phyloP scores from a whole-genome alignment of 805 yeast species.

The Metschnikowia matae region DNA sequence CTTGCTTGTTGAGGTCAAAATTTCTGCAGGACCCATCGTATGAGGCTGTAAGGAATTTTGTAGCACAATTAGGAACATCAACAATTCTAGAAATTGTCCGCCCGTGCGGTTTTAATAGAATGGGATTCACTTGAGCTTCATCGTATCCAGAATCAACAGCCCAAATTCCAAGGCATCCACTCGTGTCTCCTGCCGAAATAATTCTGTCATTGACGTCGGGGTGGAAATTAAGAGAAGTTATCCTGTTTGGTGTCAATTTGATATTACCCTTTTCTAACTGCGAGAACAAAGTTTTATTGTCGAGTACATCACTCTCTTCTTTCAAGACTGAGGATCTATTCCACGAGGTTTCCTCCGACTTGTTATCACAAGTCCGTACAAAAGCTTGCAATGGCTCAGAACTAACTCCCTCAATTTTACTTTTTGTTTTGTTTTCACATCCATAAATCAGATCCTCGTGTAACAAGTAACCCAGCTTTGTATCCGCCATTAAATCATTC shows the following conservation, averaged over 20 bases:
- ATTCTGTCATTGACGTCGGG: constrained; percentile 62
- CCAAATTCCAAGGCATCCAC: constrained; percentile 89
- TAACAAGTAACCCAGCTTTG: constrained; percentile 32
- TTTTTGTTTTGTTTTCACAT: neutral
- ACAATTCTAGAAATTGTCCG: constrained; percentile 64
- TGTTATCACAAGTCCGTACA: neutral
- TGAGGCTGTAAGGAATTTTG: constrained; percentile 63
- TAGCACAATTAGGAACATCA: constrained; percentile 46
- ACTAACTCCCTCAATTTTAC: neutral
- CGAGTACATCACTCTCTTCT: constrained; percentile 51
- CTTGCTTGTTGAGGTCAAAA: constrained; percentile 60
- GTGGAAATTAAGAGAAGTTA: constrained; percentile 72
- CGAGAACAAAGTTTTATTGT: constrained; percentile 47
- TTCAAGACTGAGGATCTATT: constrained; percentile 25
- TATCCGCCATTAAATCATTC: constrained; percentile 51
- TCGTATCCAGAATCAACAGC: constrained; percentile 51
- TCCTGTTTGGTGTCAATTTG: constrained; percentile 65
- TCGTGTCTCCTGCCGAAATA: constrained; percentile 81
- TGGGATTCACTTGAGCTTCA: constrained; percentile 46
- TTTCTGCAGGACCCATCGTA: constrained; percentile 85
- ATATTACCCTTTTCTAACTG: constrained; percentile 65
- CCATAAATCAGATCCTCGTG: constrained; percentile 19
- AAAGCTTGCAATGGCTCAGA: neutral
- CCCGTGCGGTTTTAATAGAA: constrained; percentile 71
- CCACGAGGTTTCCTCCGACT: neutral